A percentile compares a stretch with the other conserved stretches of the same genome.
These are phyloP conservation scores for Citrullus mucosospermus DNA, from an alignment of 306 rosid species.

Conservation along the genomic window DNA sequence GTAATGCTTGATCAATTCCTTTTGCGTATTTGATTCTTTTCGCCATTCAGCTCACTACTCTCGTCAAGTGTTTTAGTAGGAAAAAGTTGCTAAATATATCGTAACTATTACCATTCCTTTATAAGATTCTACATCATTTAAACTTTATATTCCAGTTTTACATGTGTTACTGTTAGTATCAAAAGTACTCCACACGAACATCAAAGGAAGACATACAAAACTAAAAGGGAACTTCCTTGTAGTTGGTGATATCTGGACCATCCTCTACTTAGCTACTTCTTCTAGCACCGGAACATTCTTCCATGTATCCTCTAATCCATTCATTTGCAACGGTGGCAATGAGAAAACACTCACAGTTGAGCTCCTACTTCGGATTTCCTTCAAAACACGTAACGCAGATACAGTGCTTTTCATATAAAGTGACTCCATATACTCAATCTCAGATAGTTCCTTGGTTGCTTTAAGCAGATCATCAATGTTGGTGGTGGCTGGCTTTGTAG, in stretches of 20 bases:
- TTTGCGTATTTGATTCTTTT: not conserved
- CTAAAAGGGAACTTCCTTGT: constrained; percentile 3
- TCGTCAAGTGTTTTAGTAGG: not conserved
- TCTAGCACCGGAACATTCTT: constrained; percentile 53
- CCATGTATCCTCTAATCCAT: constrained; percentile 55
- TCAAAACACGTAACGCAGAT: constrained; percentile 64
- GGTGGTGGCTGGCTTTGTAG: constrained; percentile 43
- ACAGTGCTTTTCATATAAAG: constrained; percentile 74
- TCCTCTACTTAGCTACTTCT: constrained; percentile 55
- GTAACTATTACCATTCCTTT: not conserved
- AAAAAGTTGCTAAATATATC: no score
- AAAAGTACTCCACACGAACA: not conserved
- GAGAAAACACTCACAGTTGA: constrained; percentile 80
- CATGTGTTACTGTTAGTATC: not conserved
- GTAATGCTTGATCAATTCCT: not conserved
- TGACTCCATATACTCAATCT: constrained; percentile 77
- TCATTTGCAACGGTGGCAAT: constrained; percentile 67
- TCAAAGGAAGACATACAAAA: not conserved
- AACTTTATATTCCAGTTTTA: not conserved
- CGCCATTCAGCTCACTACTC: no score
- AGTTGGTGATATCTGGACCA: constrained; percentile 2
- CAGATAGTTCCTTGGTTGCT: constrained; percentile 53
- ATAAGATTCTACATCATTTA: not conserved
- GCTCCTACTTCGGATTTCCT: constrained; percentile 84
- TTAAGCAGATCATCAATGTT: constrained; percentile 33